Base-by-base conservation (phyloP, 352 stramenopile genomes). In the Globisporangium barbulae region DNA sequence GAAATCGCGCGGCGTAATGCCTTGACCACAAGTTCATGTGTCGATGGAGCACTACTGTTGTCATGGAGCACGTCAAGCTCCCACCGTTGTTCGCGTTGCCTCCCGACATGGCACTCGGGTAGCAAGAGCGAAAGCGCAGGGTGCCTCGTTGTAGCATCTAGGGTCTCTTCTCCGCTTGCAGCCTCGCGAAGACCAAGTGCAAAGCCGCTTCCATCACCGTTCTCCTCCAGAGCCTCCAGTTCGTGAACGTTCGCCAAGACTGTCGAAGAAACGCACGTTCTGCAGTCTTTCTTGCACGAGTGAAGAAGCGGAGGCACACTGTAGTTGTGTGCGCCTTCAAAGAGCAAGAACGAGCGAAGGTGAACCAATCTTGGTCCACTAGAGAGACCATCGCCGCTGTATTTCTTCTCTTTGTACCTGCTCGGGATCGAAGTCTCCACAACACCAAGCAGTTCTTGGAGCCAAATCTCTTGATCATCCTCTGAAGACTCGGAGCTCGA, bases 51-150 rank as follows among this genome's bases (percentile, higher is more conserved):
- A 17, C 22, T 10, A 15, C 2, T 45, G 21, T 25, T 22, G 22
- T 52, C 15, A n/a, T 19, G 31, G 12, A 15, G 4, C 12, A 45
- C 10, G 35, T 22, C 21, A 15, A 28, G 8, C 17, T 42, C 28
- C 55, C 55, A 61, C 22, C 13, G 25, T 13, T 35, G 6, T 12
- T 54, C 15, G 9, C 13, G 5, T 9, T 28, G 10, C 3, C n/a
- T 12, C 44, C 30, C 41, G 56, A 35, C 41, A 5, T 54, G 17
- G 30, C 56, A 62, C 7, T 15, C 19, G 2, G 12, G 21, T 4
- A 25, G 33, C 35, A 61, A 30, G 22, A 67, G 61, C 21, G 25
- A 45, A 9, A 62, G 53, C 22, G 53, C 53, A 25, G 61, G 41
- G 8, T 66, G 61, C 7, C 13, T 22, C 25, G 19, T 17, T 21